A percentile compares a stretch with the other conserved stretches of the same genome.
These are phyloP conservation scores for Sugiyamaella qingdaonensis DNA, from an alignment of 805 yeast genomes.

Conservation along the genomic window DNA sequence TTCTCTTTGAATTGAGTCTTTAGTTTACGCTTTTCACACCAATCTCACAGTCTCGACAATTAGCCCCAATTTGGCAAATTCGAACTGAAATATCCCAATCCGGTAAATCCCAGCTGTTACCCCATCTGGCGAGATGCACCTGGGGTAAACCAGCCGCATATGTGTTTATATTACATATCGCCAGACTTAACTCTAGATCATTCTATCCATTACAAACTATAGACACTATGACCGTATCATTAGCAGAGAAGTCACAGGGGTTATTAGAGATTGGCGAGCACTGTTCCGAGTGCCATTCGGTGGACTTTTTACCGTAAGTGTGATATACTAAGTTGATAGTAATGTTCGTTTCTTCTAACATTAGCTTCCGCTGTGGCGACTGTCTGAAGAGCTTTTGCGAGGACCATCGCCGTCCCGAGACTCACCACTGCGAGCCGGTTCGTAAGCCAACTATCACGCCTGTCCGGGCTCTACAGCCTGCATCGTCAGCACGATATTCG, in stretches of 20 bases:
- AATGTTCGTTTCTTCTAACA: background rate
- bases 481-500: background rate
- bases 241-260: conserved; percentile 19
- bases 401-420: conserved; percentile 33
- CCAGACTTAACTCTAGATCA: no score
- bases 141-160: no score
- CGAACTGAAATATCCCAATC: no score
- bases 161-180: no score
- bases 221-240: background rate
- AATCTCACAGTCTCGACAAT: no score
- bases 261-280: conserved; percentile 37
- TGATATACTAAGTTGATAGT: background rate
- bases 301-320: conserved; percentile 39
- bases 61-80: no score
- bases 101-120: no score
- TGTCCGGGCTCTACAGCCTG: background rate
- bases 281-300: conserved; percentile 36
- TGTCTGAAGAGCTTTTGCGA: conserved; percentile 37
- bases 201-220: background rate
- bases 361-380: conserved; percentile 33
- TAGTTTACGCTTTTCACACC: no score
- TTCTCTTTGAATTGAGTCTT: no score
- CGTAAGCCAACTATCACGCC: background rate
- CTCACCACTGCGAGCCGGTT: conserved; percentile 32
- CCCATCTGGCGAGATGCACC: no score